phyloP scores from a whole-genome alignment of 768 basidiomycete genomes.

The Daedaleopsis sinensis region DNA sequence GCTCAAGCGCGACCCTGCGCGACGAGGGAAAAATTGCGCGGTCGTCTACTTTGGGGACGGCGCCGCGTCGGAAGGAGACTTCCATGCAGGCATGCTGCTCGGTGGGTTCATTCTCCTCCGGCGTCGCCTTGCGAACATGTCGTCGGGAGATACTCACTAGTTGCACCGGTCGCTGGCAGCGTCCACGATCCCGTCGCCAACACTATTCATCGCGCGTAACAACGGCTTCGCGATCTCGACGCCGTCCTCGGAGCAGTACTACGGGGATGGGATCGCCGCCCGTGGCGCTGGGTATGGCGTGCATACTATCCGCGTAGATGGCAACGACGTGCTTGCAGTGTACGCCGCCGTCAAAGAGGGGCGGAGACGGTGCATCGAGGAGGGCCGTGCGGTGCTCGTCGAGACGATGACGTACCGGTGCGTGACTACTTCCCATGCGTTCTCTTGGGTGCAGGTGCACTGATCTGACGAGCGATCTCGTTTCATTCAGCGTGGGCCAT shows the following conservation, averaged over 20 bases:
- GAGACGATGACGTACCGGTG: slow-evolving; percentile 93
- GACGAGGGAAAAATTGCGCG: slow-evolving; percentile 73
- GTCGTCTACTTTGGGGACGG: slow-evolving; percentile 94
- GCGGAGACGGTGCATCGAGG: slow-evolving; percentile 68
- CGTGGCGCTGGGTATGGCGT: slow-evolving; percentile 93
- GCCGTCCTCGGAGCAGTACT: slow-evolving; percentile 84
- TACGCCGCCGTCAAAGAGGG: slow-evolving; percentile 73
- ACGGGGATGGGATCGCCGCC: slow-evolving; percentile 91
- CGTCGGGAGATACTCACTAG: neutral
- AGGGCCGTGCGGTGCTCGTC: slow-evolving; percentile 79
- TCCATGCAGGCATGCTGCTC: slow-evolving; percentile 87
- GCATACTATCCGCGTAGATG: slow-evolving; percentile 90
- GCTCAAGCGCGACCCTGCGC: slow-evolving; percentile 72
- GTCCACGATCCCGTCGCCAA: slow-evolving; percentile 75
- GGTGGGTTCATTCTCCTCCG: slow-evolving; percentile 16
- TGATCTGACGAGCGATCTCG: no score
- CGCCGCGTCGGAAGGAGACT: slow-evolving; percentile 93
- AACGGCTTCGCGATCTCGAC: slow-evolving; percentile 97
- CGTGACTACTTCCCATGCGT: slow-evolving; percentile 19
- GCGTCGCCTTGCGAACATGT: neutral
- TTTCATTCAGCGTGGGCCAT: slow-evolving; percentile 72
- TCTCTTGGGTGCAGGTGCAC: neutral
- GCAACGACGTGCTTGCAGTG: slow-evolving; percentile 90
- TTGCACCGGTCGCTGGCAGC: slow-evolving; percentile 34
- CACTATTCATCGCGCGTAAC: slow-evolving; percentile 74